Evolutionary conservation across 177 flowering plant species (phyloP).

Genomic region (Vitis hybrid): DNA sequence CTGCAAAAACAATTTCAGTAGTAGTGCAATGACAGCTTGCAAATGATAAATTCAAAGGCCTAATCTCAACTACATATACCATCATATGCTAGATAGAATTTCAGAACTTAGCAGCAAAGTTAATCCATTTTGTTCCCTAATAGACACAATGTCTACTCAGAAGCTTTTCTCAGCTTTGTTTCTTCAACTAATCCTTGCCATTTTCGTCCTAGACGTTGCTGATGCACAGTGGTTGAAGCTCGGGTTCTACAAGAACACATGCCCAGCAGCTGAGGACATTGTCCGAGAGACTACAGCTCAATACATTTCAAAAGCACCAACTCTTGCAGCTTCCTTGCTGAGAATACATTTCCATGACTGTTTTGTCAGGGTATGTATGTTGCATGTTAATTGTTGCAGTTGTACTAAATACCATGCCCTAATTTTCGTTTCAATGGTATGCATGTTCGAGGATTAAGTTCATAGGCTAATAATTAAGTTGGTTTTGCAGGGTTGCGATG

Average conservation of each 20-base stretch:
- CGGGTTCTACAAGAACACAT: slow-evolving; percentile 16
- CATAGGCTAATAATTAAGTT: slow-evolving; percentile 13
- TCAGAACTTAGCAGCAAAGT: too few species aligned
- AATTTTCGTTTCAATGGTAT: too few species aligned
- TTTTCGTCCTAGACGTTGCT: background rate
- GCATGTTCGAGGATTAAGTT: slow-evolving; percentile 1
- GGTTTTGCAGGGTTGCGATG: slow-evolving; percentile 51
- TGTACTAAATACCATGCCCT: too few species aligned
- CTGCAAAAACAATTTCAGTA: too few species aligned
- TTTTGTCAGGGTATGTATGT: slow-evolving; percentile 46
- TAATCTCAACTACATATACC: too few species aligned
- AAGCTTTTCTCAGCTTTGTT: slow-evolving; percentile 7
- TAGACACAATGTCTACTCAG: slow-evolving; percentile 2
- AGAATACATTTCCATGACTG: slow-evolving; percentile 58
- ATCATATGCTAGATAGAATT: too few species aligned
- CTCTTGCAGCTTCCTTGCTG: slow-evolving; percentile 34
- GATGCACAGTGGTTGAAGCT: slow-evolving; percentile 8
- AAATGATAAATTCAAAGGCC: too few species aligned
- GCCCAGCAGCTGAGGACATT: slow-evolving; percentile 21
- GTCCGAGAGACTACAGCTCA: slow-evolving; percentile 1
- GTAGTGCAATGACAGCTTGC: too few species aligned
- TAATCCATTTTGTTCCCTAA: too few species aligned
- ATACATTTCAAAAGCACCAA: slow-evolving; percentile 11
- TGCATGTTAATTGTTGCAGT: too few species aligned
- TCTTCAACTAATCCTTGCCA: background rate